Conservation (phyloP, 2,329 filamentous ascomycete species). For the Aspergillus flavus region DNA sequence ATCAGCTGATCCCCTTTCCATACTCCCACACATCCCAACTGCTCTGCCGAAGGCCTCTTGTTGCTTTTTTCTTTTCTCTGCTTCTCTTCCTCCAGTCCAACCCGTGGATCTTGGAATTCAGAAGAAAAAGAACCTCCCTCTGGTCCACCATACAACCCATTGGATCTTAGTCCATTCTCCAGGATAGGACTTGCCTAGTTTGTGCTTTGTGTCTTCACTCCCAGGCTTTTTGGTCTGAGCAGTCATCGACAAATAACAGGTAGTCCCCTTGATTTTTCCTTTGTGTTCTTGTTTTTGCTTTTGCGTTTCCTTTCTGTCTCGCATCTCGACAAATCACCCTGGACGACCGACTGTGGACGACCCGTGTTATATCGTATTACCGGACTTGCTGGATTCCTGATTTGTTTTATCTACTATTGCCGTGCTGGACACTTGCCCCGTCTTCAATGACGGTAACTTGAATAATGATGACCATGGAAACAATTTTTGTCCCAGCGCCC, state of each 20-base stretch:
- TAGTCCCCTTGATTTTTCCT: slow-evolving; percentile 42
- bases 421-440: slow-evolving; percentile 19
- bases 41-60: not conserved
- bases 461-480: slow-evolving; percentile 27
- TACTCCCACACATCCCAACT: not conserved
- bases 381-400: slow-evolving; percentile 13
- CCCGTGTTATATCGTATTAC: slow-evolving; percentile 8
- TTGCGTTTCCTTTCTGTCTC: slow-evolving; percentile 21
- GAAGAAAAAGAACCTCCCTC: slow-evolving; percentile 18
- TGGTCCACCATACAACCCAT: slow-evolving; percentile 28
- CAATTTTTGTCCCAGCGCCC: slow-evolving; percentile 29
- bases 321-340: slow-evolving; percentile 12
- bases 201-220: slow-evolving; percentile 32
- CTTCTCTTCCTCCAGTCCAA: slow-evolving; percentile 12
- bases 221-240: slow-evolving; percentile 27
- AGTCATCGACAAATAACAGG: slow-evolving; percentile 40
- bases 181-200: slow-evolving; percentile 38
- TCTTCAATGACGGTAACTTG: slow-evolving; percentile 25
- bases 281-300: slow-evolving; percentile 25
- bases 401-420: slow-evolving; percentile 11
- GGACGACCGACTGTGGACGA: slow-evolving; percentile 13
- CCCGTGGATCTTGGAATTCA: slow-evolving; percentile 23
- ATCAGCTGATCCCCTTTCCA: slow-evolving; percentile 15
- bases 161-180: slow-evolving; percentile 33
- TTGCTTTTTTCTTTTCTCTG: slow-evolving; percentile 12